phyloP scores from a whole-genome alignment of 208 protist species.

The Leishmania major region DNA sequence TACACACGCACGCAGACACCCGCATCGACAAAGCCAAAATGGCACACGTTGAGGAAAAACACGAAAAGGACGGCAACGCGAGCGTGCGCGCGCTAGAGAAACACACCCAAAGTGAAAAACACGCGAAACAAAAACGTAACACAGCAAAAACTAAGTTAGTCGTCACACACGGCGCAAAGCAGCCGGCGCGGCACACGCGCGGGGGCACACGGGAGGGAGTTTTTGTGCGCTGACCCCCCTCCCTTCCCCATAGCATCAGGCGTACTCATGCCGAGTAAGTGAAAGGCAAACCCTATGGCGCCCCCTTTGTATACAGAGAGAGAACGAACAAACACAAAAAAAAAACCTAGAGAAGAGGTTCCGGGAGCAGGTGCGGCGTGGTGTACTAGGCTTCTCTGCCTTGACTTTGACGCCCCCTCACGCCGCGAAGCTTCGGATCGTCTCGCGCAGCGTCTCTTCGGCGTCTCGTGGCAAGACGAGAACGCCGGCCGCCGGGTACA shows the following conservation, averaged over 20 bases:
- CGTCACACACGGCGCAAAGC: not conserved
- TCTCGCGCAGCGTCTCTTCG: constrained; percentile 20
- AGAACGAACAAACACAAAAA: constrained; percentile 1
- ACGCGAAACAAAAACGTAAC: not conserved
- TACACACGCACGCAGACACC: too few relatives aligned
- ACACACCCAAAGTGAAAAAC: too few relatives aligned
- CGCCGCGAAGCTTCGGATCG: constrained; percentile 13
- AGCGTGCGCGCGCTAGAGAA: too few relatives aligned
- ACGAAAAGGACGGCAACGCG: too few relatives aligned
- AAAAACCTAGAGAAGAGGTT: not conserved
- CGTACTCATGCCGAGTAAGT: not conserved
- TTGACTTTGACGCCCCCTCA: not conserved
- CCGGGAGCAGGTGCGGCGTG: not conserved
- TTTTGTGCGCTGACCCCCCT: not conserved
- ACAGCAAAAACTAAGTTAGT: not conserved
- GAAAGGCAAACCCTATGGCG: not conserved
- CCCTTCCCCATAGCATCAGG: not conserved
- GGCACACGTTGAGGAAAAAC: too few relatives aligned
- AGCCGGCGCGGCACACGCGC: not conserved
- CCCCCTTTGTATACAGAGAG: not conserved
- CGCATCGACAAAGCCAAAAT: too few relatives aligned
- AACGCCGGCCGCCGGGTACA: constrained; percentile 48
- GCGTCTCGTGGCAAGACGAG: constrained; percentile 21
- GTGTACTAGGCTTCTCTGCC: not conserved
- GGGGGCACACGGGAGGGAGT: not conserved